These are phyloP conservation scores for Brassica nigra DNA, from an alignment of 345 rosid genomes.

Conservation along the genomic window DNA sequence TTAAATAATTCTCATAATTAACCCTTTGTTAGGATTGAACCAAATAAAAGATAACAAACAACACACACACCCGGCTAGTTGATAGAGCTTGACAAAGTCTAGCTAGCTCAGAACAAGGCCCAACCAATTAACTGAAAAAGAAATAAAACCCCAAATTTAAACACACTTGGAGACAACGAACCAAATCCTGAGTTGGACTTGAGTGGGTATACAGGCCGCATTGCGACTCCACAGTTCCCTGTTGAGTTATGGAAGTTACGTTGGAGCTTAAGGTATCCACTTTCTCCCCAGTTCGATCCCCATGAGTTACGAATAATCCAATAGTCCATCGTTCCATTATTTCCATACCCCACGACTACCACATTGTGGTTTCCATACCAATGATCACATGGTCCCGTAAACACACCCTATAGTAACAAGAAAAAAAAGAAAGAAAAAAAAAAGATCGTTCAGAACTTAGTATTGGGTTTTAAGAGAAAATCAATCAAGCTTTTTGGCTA, in stretches of 20 bases:
- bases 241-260: constrained; percentile 1
- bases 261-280: constrained; percentile 21
- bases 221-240: background rate
- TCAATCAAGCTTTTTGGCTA: background rate
- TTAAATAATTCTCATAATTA: background rate
- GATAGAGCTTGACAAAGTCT: background rate
- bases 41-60: background rate
- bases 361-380: constrained; percentile 6
- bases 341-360: constrained; percentile 19
- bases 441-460: background rate
- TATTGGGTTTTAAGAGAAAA: background rate
- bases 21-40: background rate
- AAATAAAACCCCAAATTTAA: background rate
- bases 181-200: background rate
- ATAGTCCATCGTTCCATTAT: background rate
- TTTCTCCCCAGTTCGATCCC: constrained; percentile 23
- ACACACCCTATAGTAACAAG: constrained; percentile 24
- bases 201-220: background rate
- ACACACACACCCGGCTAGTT: background rate
- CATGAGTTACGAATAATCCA: constrained; percentile 30
- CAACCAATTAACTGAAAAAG: background rate
- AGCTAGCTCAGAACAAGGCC: background rate
- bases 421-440: background rate
- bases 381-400: constrained; percentile 16
- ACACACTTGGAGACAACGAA: background rate